Conservation (phyloP, 2,329 filamentous ascomycete genomes). For the Hypomyces perniciosus region DNA sequence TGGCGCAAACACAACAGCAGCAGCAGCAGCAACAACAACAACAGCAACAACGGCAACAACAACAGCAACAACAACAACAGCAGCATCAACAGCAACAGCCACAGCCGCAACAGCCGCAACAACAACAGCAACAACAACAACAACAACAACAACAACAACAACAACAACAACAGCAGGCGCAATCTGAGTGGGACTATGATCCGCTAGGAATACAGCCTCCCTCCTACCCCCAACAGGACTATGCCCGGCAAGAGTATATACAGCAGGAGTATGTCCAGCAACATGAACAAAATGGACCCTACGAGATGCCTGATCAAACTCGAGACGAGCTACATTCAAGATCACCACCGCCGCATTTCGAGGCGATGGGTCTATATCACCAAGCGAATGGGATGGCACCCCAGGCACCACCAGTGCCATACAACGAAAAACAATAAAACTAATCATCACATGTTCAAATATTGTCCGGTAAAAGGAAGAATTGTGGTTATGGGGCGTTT, state of each 20-base stretch:
- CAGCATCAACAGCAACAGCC: not conserved
- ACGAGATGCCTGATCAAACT: not conserved
- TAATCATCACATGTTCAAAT: no score
- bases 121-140: not conserved
- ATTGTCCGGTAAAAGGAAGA: no score
- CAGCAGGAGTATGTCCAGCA: no score
- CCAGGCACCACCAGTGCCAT: conserved; percentile 15
- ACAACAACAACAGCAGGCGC: not conserved
- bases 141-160: not conserved
- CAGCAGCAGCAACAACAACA: not conserved
- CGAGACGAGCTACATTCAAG: not conserved
- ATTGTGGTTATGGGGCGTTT: no score
- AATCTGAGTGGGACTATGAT: no score
- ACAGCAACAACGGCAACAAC: not conserved
- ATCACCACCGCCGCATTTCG: conserved; percentile 22
- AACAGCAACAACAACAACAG: not conserved
- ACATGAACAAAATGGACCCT: no score
- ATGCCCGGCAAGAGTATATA: no score
- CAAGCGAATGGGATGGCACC: conserved; percentile 26
- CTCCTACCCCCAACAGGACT: not conserved
- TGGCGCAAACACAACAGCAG: not conserved
- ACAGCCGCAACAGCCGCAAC: not conserved
- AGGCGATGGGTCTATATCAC: conserved; percentile 26
- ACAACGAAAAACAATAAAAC: conserved; percentile 18
- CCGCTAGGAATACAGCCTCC: not conserved